Base-by-base conservation (phyloP, 805 yeast genomes). In the Candida methanosorbosa region DNA sequence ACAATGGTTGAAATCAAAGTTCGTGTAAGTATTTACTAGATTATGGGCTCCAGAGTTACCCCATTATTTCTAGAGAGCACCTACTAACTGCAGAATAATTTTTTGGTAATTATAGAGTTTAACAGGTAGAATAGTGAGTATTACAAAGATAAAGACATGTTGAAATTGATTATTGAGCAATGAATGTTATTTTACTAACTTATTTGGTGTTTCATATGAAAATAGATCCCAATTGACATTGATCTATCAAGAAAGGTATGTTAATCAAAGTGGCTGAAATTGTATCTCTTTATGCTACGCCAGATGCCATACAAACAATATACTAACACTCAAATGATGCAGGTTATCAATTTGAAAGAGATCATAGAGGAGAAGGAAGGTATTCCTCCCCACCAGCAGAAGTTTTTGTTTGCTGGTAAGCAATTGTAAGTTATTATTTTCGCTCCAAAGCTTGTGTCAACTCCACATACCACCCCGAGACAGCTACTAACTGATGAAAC, bases 311-410 rank as follows among this genome's bases (percentile, higher is more conserved):
- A n/a, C n/a, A n/a, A n/a, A n/a, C n/a, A n/a, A n/a, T n/a, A n/a
- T n/a, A n/a, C n/a, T n/a, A n/a, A n/a, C n/a, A n/a, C n/a, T n/a
- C n/a, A n/a, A n/a, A n/a, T n/a, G n/a, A n/a, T n/a, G n/a, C 30
- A 54, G 58, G 59, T 56, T 32, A 48, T 52, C 28, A 74, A 81
- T 32, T 77, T 90, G 59, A 90, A 90, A 59, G 97, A 90, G 54
- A 73, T 81, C 54, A 75, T 90, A 64, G 97, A 92, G 57, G 96
- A 90, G 52, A 85, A 85, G 49, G 97, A 90, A 56, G 98, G 97
- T 2, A 90, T 90, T 37, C 96, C 97, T 2, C 97, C 97, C 9
- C 77, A 83, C 21, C 98, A 90, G 61, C 98, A 92, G 60, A 75
- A 95, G 46, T 75, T 90, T 44, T 80, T 90, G 49, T 86, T 73